Base-by-base conservation (phyloP, 2,329 filamentous ascomycete genomes). In the Penicillium sp. region DNA sequence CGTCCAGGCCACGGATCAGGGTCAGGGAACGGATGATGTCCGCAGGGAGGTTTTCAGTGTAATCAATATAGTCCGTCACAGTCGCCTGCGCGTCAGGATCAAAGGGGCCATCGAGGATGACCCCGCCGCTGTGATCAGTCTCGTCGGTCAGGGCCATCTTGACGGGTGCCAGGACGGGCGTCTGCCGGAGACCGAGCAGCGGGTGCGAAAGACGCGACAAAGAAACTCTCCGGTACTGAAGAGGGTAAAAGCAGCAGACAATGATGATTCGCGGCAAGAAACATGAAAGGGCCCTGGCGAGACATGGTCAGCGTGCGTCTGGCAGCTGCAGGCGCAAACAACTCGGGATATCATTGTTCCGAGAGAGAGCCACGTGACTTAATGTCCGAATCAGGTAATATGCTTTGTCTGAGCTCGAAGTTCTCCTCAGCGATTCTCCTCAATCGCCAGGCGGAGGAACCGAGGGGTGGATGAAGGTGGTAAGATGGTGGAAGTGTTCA, bases 41-140 rank as follows among this genome's bases (percentile, higher is more conserved):
- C 10, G 86, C 85, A 37, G 86, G 86, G 58, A 88, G 86, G 78
- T 87, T 88, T 75, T 89, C 86, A 63, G 86, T 89, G 75, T 88
- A 89, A 73, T 88, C 86, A 59, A 88, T 83, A 73, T 86, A 89
- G 73, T 89, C 86, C 64, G 85, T 87, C 48, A 89, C 84, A 28
- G 86, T 88, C 37, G 85, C 84, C 70, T 88, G 85, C 58, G 86
- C 84, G 69, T 89, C 86, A 37, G 86, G 86, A 69, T 88, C 86
- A 56, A 82, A 80, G 54, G 82, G 79, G 25, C 79, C 78, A 63
- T 82, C 77, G n/a, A 78, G 67, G 42, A 79, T 76, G 55, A 81
- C 71, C 59, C 75, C 77, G 39, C 76, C 76, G 57, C 75, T 73
- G 52, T 78, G 75, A 63, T 77, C 76, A 39, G 74, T 73, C 54